Conservation (phyloP, 495 filamentous ascomycete genomes). For the Penicillium cinerascens region DNA sequence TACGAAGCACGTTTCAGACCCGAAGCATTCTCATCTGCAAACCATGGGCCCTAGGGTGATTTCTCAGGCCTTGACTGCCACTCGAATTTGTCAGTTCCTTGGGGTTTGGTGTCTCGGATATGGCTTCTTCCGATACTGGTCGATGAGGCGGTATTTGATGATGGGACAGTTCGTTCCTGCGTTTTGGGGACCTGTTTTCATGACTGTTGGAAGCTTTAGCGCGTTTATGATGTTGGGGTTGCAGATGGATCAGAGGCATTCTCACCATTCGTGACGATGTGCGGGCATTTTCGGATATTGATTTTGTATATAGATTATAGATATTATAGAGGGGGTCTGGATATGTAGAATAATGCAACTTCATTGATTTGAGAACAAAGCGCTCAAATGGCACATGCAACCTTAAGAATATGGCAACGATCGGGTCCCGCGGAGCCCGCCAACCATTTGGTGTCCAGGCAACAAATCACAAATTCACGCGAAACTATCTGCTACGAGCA, state of each 20-base stretch:
- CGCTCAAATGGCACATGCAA: not conserved
- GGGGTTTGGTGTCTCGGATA: slow-evolving; percentile 31
- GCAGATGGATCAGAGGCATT: slow-evolving; percentile 13
- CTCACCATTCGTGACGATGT: not conserved
- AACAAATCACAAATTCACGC: not conserved
- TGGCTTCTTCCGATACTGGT: slow-evolving; percentile 28
- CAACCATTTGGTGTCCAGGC: not conserved
- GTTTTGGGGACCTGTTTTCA: slow-evolving; percentile 31
- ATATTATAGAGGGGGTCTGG: not conserved
- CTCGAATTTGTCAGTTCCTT: slow-evolving; percentile 22
- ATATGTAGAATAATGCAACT: not conserved
- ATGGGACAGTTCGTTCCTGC: slow-evolving; percentile 29
- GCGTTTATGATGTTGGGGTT: slow-evolving; percentile 15
- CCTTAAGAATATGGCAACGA: not conserved
- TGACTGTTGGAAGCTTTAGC: slow-evolving; percentile 21
- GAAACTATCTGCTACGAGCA: not conserved
- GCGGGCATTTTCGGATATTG: not conserved
- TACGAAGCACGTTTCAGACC: not conserved
- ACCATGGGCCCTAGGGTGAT: not conserved
- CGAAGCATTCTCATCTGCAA: not conserved
- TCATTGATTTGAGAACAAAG: not conserved
- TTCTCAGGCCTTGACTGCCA: slow-evolving; percentile 9
- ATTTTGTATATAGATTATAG: not conserved
- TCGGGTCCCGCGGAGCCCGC: not conserved
- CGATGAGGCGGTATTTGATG: slow-evolving; percentile 23